Evolutionary conservation across 2,329 filamentous ascomycete genomes (phyloP).

Genomic region (Arthroderma sp.): DNA sequence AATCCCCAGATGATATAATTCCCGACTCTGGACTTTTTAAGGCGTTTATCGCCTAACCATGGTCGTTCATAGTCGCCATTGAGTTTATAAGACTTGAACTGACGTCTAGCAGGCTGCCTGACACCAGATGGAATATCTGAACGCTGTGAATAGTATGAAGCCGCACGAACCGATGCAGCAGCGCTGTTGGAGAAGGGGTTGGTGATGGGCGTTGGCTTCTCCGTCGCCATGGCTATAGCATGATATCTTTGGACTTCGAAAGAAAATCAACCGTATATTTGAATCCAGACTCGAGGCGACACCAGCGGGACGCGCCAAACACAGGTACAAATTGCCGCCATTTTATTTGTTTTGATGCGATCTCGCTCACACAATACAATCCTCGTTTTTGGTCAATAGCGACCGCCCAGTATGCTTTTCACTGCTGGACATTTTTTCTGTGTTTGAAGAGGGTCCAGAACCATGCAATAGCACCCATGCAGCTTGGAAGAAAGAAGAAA

Average conservation of each 20-base stretch:
- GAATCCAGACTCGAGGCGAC: no score
- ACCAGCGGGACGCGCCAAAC: no score
- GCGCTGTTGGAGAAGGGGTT: constrained; percentile 14
- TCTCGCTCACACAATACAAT: no score
- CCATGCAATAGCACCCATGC: no score
- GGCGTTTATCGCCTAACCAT: constrained; percentile 7
- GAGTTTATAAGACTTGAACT: constrained; percentile 10
- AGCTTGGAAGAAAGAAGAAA: no score
- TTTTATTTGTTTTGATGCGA: no score
- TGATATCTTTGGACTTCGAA: not conserved
- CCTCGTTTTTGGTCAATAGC: no score
- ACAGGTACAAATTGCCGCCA: no score
- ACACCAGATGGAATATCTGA: constrained; percentile 5
- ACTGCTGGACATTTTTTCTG: no score
- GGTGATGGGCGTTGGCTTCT: constrained; percentile 8
- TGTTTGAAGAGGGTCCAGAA: no score
- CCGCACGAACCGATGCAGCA: constrained; percentile 25
- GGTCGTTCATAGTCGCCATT: constrained; percentile 9
- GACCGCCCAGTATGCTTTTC: no score
- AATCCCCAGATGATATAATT: constrained; percentile 11
- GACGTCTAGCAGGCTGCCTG: constrained; percentile 5
- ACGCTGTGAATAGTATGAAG: constrained; percentile 16
- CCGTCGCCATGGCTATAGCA: constrained; percentile 7
- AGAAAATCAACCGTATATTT: no score
- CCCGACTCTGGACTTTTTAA: constrained; percentile 7